A percentile compares a stretch with the other conserved stretches of the same genome.
Evolutionary conservation across 768 basidiomycete genomes (phyloP).

Genomic region (Gyrodon lividus): DNA sequence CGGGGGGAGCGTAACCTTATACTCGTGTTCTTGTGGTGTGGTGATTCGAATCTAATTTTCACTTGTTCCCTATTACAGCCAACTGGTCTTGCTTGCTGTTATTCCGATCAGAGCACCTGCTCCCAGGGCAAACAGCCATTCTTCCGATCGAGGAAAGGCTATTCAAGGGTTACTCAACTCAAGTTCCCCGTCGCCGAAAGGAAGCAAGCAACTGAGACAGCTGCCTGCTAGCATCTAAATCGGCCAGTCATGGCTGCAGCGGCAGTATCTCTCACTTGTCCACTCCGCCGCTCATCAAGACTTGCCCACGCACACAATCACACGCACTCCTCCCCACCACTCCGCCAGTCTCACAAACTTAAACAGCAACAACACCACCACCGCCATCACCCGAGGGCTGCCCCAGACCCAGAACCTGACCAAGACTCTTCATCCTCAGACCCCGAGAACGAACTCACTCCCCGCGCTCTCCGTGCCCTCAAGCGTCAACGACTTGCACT

Average conservation of each 20-base stretch:
- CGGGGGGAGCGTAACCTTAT: background rate
- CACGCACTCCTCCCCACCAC: constrained; percentile 2
- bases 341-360: background rate
- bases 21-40: background rate
- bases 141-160: constrained; percentile 9
- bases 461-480: constrained; percentile 34
- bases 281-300: constrained; percentile 29
- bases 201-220: background rate
- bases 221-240: background rate
- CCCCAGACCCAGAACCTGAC: constrained; percentile 18
- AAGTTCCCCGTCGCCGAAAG: background rate
- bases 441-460: constrained; percentile 32
- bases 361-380: background rate
- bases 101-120: constrained; percentile 9
- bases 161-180: background rate
- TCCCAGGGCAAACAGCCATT: constrained; percentile 1
- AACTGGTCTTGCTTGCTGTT: background rate
- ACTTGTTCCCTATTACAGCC: constrained; percentile 2
- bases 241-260: constrained; percentile 27
- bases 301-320: constrained; percentile 23
- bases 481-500: constrained; percentile 32
- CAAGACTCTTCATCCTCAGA: constrained; percentile 20
- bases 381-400: background rate
- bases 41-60: constrained; percentile 3
- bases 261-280: constrained; percentile 29